phyloP scores from a whole-genome alignment of 345 rosid genomes.

The rapeseed (Brassica napus) region Da-Ae NC_063436.1:26918001-26918500 shows the following conservation, averaged over 20 bases:
- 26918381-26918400: slow-evolving; percentile 67
- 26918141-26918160: slow-evolving; percentile 38
- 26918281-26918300: slow-evolving; percentile 49
- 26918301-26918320: slow-evolving; percentile 57
- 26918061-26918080: slow-evolving; percentile 37
- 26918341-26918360: slow-evolving; percentile 53
- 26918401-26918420: slow-evolving; percentile 68
- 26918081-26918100: slow-evolving; percentile 42
- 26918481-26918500: background rate
- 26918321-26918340: slow-evolving; percentile 38
- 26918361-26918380: slow-evolving; percentile 60
- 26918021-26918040: slow-evolving; percentile 28
- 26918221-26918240: slow-evolving; percentile 58
- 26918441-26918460: slow-evolving; percentile 58
- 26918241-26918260: slow-evolving; percentile 55
- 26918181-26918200: slow-evolving; percentile 45
- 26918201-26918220: slow-evolving; percentile 65
- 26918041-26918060: slow-evolving; percentile 45
- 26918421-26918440: slow-evolving; percentile 54
- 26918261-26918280: slow-evolving; percentile 63
- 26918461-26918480: slow-evolving; percentile 36
- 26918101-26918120: slow-evolving; percentile 42
- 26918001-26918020: background rate
- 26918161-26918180: slow-evolving; percentile 37
- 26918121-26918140: slow-evolving; percentile 40